phyloP scores from a whole-genome alignment of 108 stramenopile genomes.

The Skeletonema menzelii region DNA sequence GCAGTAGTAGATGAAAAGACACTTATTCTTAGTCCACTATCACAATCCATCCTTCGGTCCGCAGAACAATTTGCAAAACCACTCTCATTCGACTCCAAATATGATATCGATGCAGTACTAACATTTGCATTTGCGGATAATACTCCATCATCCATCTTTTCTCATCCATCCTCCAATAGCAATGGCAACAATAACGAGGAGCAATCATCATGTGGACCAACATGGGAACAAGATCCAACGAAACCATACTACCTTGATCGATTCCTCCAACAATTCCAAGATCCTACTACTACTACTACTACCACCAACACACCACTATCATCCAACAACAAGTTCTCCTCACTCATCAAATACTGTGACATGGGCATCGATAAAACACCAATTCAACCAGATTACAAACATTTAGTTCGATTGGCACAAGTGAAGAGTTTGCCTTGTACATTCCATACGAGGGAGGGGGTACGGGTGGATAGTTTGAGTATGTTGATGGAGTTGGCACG shows the following conservation, averaged over 20 bases:
- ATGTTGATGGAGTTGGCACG: slow-evolving; percentile 37
- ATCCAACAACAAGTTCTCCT: no score
- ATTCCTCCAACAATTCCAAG: no score
- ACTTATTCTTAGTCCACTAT: not conserved
- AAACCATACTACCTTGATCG: slow-evolving; percentile 17
- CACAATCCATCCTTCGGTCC: not conserved
- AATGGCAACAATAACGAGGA: no score
- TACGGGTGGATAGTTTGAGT: slow-evolving; percentile 54
- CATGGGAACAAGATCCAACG: slow-evolving; percentile 5
- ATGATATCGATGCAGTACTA: slow-evolving; percentile 68
- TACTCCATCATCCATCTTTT: not conserved
- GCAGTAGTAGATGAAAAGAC: no score
- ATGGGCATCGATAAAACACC: slow-evolving; percentile 69
- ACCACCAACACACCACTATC: no score
- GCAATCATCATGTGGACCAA: slow-evolving; percentile 21
- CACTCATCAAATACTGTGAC: slow-evolving; percentile 60
- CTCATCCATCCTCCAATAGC: not conserved
- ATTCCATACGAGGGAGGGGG: slow-evolving; percentile 83
- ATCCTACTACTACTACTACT: no score
- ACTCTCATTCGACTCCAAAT: slow-evolving; percentile 43
- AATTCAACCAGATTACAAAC: slow-evolving; percentile 67
- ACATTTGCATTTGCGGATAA: slow-evolving; percentile 50
- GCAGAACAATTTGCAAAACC: not conserved
- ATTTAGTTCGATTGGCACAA: slow-evolving; percentile 50
- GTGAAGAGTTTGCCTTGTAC: slow-evolving; percentile 60